Percentiles rank a stretch among this genome's conserved stretches.
These are phyloP conservation scores for Tetracladium setigerum DNA, from an alignment of 495 filamentous ascomycete species.

Conservation along the genomic window DNA sequence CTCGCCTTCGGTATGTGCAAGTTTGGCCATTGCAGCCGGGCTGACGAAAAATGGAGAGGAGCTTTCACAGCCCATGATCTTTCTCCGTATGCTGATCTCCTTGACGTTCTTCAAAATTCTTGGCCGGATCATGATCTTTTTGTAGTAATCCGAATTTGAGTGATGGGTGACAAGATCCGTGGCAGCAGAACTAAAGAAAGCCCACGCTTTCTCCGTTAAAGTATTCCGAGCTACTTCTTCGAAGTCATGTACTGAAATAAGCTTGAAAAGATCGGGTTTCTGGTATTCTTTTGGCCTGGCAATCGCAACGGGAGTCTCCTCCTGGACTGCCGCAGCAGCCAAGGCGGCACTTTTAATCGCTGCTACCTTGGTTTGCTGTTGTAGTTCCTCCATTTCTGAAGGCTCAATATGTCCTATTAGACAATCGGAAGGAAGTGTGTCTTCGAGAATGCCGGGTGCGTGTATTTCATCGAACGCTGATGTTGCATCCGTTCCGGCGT, in stretches of 20 bases:
- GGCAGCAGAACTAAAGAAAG: slow-evolving; percentile 72
- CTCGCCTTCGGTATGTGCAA: slow-evolving; percentile 43
- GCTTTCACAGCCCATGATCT: slow-evolving; percentile 51
- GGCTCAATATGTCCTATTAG: too few relatives aligned
- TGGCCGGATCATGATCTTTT: slow-evolving; percentile 61
- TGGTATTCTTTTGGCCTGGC: too few relatives aligned
- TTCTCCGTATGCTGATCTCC: slow-evolving; percentile 40
- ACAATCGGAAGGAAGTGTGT: too few relatives aligned
- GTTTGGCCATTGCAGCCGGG: slow-evolving; percentile 39
- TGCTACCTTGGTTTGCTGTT: too few relatives aligned
- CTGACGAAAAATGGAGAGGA: slow-evolving; percentile 49
- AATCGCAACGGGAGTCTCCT: too few relatives aligned
- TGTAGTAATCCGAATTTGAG: slow-evolving; percentile 42
- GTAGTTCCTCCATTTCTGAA: too few relatives aligned
- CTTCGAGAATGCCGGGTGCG: neutral
- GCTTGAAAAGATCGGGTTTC: slow-evolving; percentile 55
- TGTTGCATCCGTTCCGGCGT: slow-evolving; percentile 73
- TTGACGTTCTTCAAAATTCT: slow-evolving; percentile 61
- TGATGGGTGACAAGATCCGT: slow-evolving; percentile 60
- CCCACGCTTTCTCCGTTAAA: slow-evolving; percentile 64
- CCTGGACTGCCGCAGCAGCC: too few relatives aligned
- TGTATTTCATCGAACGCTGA: slow-evolving; percentile 65
- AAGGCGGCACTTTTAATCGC: too few relatives aligned
- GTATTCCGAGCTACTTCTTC: slow-evolving; percentile 51
- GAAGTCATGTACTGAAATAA: slow-evolving; percentile 71